Base-by-base conservation (phyloP, 1,284 basidiomycete genomes). In the Sporisorium graminicola region DNA sequence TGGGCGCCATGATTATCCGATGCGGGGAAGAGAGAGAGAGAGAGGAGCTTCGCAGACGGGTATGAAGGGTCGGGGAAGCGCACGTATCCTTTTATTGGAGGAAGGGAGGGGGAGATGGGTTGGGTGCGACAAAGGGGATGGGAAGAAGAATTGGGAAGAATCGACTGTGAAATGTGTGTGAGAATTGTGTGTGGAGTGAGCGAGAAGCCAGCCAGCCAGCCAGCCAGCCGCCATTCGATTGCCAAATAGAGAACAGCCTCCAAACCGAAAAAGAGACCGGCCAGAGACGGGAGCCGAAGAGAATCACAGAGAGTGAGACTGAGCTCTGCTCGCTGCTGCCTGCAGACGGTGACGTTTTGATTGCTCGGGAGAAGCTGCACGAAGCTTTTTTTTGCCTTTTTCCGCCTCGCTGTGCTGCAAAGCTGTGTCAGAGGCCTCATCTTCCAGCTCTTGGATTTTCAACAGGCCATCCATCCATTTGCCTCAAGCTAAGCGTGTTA, bases 1-100 rank as follows among this genome's bases (percentile, higher is more conserved):
- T 58, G 10, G 74, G 74, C 62, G 74, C 74, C 74, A 76, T 76
- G 24, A 16, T 53, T 60, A n/a, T 35, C 57, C 33, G 46, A 18
- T 26, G 47, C 20, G 4, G 5, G n/a, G 37, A 40, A n/a, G 49
- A 35, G 18, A 18, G 52, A 12, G 13, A n/a, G 14, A 22, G 16
- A 27, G n/a, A 46, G 29, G 26, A 8, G 18, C 35, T 9, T 31
- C 35, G 12, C 7, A 14, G n/a, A n/a, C n/a, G n/a, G n/a, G n/a
- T n/a, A n/a, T n/a, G n/a, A n/a, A n/a, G n/a, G n/a, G n/a, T n/a
- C n/a, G n/a, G n/a, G n/a, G n/a, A n/a, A n/a, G n/a, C n/a, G n/a
- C n/a, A n/a, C n/a, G n/a, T n/a, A n/a, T n/a, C n/a, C 42, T 16
- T 12, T 16, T 31, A 2, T 42, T 14, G 27, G 37, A 37, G 16